Conservation (phyloP, 2,329 filamentous ascomycete genomes). For the Helotiales sp. region DNA sequence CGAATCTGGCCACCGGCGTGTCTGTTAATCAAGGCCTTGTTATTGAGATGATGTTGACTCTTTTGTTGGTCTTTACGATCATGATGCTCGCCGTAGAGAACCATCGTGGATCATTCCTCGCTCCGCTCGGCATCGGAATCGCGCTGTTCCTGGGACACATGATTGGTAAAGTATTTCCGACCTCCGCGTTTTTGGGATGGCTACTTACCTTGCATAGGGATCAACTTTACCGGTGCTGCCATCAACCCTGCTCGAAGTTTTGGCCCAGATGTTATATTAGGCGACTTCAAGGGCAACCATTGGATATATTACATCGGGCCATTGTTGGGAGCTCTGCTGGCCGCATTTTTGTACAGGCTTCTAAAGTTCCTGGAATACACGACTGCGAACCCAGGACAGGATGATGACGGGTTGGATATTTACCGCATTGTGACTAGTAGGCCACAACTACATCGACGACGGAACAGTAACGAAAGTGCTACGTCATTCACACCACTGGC, state of each 20-base stretch:
- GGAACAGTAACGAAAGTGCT: conserved; percentile 4
- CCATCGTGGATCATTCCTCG: conserved; percentile 72
- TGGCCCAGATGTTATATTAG: conserved; percentile 51
- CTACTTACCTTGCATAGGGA: conserved; percentile 39
- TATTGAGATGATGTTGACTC: conserved; percentile 53
- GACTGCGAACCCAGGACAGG: conserved; percentile 56
- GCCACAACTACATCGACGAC: neutral
- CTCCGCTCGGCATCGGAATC: conserved; percentile 73
- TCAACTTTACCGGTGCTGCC: conserved; percentile 53
- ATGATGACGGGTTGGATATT: conserved; percentile 35
- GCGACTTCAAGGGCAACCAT: conserved; percentile 49
- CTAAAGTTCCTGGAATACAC: conserved; percentile 57
- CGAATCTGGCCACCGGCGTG: conserved; percentile 47
- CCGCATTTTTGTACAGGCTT: conserved; percentile 52
- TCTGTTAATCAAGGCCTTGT: conserved; percentile 51
- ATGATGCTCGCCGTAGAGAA: conserved; percentile 69
- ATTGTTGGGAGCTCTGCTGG: conserved; percentile 52
- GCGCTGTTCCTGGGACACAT: conserved; percentile 63
- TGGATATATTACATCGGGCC: conserved; percentile 59
- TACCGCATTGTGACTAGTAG: conserved; percentile 12
- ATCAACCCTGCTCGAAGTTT: conserved; percentile 54
- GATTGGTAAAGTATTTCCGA: conserved; percentile 21
- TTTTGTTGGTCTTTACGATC: conserved; percentile 52
- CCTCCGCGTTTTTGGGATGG: neutral
- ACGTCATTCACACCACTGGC: neutral